Percentiles rank a stretch among this genome's conserved stretches.
phyloP scores from a whole-genome alignment of 495 filamentous ascomycete genomes.

The Tuber aestivum region DNA sequence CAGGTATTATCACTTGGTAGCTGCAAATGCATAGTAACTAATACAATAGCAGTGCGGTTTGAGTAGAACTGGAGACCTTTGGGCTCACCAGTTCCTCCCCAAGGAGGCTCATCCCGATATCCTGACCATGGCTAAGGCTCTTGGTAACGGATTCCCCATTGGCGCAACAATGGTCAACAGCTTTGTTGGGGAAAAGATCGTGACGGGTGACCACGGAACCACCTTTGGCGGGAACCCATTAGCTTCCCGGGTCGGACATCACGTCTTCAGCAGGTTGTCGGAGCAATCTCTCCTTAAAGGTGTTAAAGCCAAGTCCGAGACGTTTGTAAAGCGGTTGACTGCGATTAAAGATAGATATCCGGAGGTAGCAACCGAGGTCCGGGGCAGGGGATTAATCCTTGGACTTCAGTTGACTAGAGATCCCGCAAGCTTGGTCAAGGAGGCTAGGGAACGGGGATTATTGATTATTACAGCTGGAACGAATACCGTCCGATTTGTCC shows the following conservation, averaged over 20 bases:
- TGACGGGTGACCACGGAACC: conserved; percentile 89
- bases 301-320: conserved; percentile 59
- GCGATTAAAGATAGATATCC: conserved; percentile 62
- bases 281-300: conserved; percentile 57
- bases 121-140: conserved; percentile 86
- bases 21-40: not conserved
- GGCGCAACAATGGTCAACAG: conserved; percentile 82
- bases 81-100: conserved; percentile 74
- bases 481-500: conserved; percentile 82
- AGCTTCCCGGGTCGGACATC: conserved; percentile 72
- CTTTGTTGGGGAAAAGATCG: conserved; percentile 72
- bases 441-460: conserved; percentile 80
- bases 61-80: conserved; percentile 75
- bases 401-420: conserved; percentile 73
- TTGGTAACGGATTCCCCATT: conserved; percentile 93
- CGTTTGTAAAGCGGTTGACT: conserved; percentile 62
- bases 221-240: conserved; percentile 96
- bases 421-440: conserved; percentile 66
- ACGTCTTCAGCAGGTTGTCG: conserved; percentile 69
- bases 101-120: conserved; percentile 85
- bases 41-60: conserved; percentile 72
- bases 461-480: conserved; percentile 86
- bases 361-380: conserved; percentile 64
- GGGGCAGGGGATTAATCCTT: conserved; percentile 77
- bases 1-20: conserved; percentile 19